Evolutionary conservation across 2,329 filamentous ascomycete genomes (phyloP), one percentile per base, ranked within the genome.

Genomic region (Amauroascus verrucosus): DNA sequence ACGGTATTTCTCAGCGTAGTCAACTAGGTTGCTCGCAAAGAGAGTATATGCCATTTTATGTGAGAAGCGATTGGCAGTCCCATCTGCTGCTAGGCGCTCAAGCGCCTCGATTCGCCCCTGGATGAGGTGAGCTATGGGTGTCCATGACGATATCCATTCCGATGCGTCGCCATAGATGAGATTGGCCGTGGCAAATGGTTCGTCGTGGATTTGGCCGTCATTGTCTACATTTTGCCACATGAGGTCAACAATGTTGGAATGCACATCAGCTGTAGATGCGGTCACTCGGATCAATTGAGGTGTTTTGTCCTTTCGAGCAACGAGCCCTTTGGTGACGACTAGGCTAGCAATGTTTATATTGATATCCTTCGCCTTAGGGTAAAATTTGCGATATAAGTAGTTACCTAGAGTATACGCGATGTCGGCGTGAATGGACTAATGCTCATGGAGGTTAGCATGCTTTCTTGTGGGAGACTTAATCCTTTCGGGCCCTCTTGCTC

Each of bases 231-330:
- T 66, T 51, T 63, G 56, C 65, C 66, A 68, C 28, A 24, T 45
- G 6, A 59, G 20, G 16, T 54, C 22, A 9, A 43, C 53, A 13
- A 41, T 48, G 7, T 49, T 30, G 24, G 43, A 48, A 60, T 83
- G 79, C 51, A 82, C 79, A 72, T 77, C 81, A 64, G 77, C 77
- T 0, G 79, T 79, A 45, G 73, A 71, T 18, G 63, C 78, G 72
- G 70, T 78, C 76, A 40, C 61, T 61, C 30, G 76, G 64, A 61
- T 65, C 67, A 55, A 70, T 69, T 16, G 72, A 72, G 24, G 73
- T 72, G 62, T 75, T 72, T 55, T 68, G 43, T 64, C 61, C 58
- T 74, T 77, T 61, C 75, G 70, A 3, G 82, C 67, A 44, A 81
- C 73, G 8, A 82, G 77, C 54, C 79, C 76, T 41, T 80, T 74